phyloP scores from a whole-genome alignment of 2,329 filamentous ascomycete genomes.

The Fusarium agapanthi region DNA sequence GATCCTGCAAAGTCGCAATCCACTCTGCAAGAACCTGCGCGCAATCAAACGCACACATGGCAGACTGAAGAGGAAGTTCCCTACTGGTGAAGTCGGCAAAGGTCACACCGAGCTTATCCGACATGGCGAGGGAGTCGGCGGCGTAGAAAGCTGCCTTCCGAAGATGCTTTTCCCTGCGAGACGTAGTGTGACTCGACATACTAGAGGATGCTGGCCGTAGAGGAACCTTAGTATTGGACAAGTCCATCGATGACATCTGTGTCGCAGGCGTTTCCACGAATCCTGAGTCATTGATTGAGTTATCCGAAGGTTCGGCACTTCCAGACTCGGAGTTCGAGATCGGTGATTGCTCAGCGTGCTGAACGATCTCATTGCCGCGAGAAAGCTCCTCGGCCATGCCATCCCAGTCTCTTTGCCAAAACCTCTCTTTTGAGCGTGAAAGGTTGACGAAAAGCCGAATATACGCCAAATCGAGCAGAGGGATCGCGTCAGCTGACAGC shows the following conservation, averaged over 20 bases:
- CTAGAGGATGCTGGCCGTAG: conserved; percentile 35
- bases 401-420: conserved; percentile 94
- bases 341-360: conserved; percentile 73
- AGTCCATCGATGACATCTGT: conserved; percentile 59
- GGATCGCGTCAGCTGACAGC: conserved; percentile 89
- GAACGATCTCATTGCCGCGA: conserved; percentile 76
- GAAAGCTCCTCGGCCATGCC: conserved; percentile 89
- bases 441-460: conserved; percentile 93
- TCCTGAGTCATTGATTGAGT: conserved; percentile 55
- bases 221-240: conserved; percentile 51
- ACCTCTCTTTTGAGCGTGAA: conserved; percentile 89
- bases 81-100: conserved; percentile 85
- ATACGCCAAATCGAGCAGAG: conserved; percentile 89
- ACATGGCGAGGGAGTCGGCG: conserved; percentile 88
- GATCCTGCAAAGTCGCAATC: conserved; percentile 91
- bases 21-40: conserved; percentile 94
- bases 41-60: conserved; percentile 93
- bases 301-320: conserved; percentile 56
- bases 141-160: conserved; percentile 96
- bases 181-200: conserved; percentile 57
- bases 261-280: conserved; percentile 62
- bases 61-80: conserved; percentile 88
- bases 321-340: conserved; percentile 57
- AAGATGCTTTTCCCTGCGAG: conserved; percentile 84
- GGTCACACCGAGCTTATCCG: conserved; percentile 84